Evolutionary conservation across 352 stramenopile species (phyloP).

Genomic region (Poterioochromonas sp.): DNA sequence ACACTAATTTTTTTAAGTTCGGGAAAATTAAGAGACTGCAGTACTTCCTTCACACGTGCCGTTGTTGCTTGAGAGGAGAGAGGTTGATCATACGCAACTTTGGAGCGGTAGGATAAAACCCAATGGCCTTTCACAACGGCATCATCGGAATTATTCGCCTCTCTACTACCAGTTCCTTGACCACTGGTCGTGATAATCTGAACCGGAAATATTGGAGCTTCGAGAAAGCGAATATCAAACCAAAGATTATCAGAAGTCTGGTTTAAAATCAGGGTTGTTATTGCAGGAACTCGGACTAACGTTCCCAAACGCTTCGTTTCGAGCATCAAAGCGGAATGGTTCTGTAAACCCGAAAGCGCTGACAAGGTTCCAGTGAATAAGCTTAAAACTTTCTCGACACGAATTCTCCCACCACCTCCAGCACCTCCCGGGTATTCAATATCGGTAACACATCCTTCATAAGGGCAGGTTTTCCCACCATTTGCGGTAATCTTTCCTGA

Average conservation of each 20-base stretch:
- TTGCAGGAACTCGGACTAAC: constrained; percentile 1
- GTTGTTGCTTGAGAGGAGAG: constrained; percentile 23
- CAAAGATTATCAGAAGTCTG: not conserved
- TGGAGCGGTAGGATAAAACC: not conserved
- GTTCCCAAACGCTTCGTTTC: not conserved
- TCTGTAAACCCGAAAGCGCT: not conserved
- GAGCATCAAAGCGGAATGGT: not conserved
- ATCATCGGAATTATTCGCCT: not conserved
- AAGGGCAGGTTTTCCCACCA: constrained; percentile 16
- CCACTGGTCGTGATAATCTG: constrained; percentile 23
- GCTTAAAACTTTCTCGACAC: not conserved
- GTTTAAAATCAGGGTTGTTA: constrained; percentile 1
- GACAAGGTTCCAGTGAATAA: not conserved
- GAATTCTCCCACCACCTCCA: constrained; percentile 19
- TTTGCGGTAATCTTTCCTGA: not conserved
- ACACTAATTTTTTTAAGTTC: constrained; percentile 20
- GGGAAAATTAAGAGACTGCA: not conserved
- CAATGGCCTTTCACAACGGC: constrained; percentile 29
- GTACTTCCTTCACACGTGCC: not conserved
- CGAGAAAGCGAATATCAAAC: constrained; percentile 19
- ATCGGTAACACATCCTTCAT: not conserved
- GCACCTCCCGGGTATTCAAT: constrained; percentile 15
- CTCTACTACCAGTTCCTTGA: not conserved
- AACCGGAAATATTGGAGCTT: constrained; percentile 11
- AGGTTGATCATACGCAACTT: not conserved